These are phyloP conservation scores for Aquilaria yunnanensis DNA, from an alignment of 345 rosid species.

Conservation along the genomic window DNA sequence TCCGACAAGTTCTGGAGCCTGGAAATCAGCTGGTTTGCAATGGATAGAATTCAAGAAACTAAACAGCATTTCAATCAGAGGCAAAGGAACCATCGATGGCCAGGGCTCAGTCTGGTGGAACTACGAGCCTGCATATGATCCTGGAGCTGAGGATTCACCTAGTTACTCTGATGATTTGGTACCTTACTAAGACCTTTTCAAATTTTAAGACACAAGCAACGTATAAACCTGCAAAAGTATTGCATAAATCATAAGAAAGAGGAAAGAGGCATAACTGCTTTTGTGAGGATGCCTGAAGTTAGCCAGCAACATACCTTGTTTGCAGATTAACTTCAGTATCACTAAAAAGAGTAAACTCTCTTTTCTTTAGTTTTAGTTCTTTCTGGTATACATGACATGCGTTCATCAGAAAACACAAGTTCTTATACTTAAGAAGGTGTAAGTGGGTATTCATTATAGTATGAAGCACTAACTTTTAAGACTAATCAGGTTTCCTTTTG, in stretches of 20 bases:
- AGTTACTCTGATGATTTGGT: conserved; percentile 21
- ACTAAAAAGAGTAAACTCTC: too few species aligned
- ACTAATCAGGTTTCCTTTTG: neutral
- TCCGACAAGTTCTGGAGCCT: conserved; percentile 50
- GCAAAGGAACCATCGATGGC: conserved; percentile 81
- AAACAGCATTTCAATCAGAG: conserved; percentile 46
- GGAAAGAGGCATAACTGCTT: neutral
- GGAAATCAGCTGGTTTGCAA: conserved; percentile 62
- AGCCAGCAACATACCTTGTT: too few species aligned
- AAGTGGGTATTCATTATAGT: neutral
- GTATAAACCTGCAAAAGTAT: too few species aligned
- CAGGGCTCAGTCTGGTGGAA: conserved; percentile 87
- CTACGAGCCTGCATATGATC: conserved; percentile 25
- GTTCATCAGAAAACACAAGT: too few species aligned
- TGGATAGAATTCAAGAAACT: conserved; percentile 80
- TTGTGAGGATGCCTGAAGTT: conserved; percentile 14
- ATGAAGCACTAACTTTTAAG: neutral
- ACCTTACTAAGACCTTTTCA: neutral
- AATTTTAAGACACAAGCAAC: too few species aligned
- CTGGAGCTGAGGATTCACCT: conserved; percentile 22
- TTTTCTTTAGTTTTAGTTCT: too few species aligned
- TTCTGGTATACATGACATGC: too few species aligned
- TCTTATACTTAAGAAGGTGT: too few species aligned
- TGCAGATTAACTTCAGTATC: too few species aligned
- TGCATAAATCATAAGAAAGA: too few species aligned